Evolutionary conservation across 1,284 basidiomycete genomes (phyloP).

Genomic region (Xanthoconium separans): DNA sequence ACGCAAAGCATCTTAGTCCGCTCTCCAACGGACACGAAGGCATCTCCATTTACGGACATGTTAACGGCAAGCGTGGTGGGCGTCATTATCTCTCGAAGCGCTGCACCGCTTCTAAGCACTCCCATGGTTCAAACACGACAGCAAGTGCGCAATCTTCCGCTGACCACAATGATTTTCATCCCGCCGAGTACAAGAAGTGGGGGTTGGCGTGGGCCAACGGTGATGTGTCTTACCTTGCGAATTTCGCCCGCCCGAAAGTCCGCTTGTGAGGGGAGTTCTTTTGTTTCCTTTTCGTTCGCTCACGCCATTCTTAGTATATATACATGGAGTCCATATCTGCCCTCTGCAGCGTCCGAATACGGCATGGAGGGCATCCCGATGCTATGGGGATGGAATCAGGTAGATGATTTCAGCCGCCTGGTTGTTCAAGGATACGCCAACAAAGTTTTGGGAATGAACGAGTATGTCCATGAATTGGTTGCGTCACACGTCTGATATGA

Average conservation of each 20-base stretch:
- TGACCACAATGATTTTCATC: not conserved
- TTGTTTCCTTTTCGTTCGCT: not conserved
- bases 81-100: constrained; percentile 17
- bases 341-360: constrained; percentile 1
- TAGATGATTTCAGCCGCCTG: constrained; percentile 31
- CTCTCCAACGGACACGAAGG: not conserved
- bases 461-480: constrained; percentile 38
- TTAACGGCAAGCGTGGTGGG: constrained; percentile 20
- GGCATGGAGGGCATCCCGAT: constrained; percentile 50
- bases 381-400: constrained; percentile 50
- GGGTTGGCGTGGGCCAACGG: constrained; percentile 50
- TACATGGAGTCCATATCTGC: constrained; percentile 31
- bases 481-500: not conserved
- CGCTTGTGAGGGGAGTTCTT: constrained; percentile 32
- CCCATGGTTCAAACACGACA: constrained; percentile 15
- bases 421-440: constrained; percentile 43
- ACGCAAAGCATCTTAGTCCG: constrained; percentile 4
- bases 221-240: constrained; percentile 32
- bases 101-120: constrained; percentile 16
- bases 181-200: constrained; percentile 31
- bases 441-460: constrained; percentile 56
- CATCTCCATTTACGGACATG: no score
- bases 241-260: constrained; percentile 33
- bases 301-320: constrained; percentile 21
- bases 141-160: constrained; percentile 7